These are phyloP conservation scores for Solanum peruvianum DNA, from an alignment of 257 asterid genomes.

Conservation along the genomic window DNA sequence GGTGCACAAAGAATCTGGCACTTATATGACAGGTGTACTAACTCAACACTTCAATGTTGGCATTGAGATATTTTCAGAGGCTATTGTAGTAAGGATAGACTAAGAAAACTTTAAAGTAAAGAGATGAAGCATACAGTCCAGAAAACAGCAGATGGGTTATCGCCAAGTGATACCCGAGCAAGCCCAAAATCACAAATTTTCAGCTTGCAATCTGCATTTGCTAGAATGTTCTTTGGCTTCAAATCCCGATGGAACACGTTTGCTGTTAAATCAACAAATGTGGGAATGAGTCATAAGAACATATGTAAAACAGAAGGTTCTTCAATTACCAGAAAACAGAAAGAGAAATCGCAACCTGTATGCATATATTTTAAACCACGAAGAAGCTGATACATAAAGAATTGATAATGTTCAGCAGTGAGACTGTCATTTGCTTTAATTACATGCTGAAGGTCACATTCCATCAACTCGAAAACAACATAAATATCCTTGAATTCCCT, in stretches of 20 bases:
- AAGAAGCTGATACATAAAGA: conserved; percentile 94
- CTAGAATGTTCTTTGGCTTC: conserved; percentile 95
- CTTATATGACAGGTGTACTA: background rate
- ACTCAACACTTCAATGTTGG: background rate
- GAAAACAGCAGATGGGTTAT: conserved; percentile 91
- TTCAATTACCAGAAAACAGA: background rate
- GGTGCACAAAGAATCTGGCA: background rate
- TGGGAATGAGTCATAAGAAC: background rate
- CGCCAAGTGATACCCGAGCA: conserved; percentile 92
- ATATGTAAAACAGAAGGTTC: background rate
- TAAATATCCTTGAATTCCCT: conserved; percentile 96
- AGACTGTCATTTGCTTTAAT: conserved; percentile 86
- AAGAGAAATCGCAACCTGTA: conserved; percentile 40
- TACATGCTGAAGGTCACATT: conserved; percentile 92
- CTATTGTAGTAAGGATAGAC: background rate
- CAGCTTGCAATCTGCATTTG: conserved; percentile 96
- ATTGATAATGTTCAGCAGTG: conserved; percentile 91
- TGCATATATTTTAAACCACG: conserved; percentile 88
- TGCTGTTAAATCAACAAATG: conserved; percentile 38
- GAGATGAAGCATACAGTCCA: conserved; percentile 82
- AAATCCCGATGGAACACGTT: conserved; percentile 87
- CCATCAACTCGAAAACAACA: conserved; percentile 97
- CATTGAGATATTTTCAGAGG: background rate
- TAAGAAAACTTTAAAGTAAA: background rate
- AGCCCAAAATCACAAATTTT: conserved; percentile 98